Evolutionary conservation across 2,329 filamentous ascomycete genomes (phyloP).

Genomic region (Penicillium crustosum): DNA sequence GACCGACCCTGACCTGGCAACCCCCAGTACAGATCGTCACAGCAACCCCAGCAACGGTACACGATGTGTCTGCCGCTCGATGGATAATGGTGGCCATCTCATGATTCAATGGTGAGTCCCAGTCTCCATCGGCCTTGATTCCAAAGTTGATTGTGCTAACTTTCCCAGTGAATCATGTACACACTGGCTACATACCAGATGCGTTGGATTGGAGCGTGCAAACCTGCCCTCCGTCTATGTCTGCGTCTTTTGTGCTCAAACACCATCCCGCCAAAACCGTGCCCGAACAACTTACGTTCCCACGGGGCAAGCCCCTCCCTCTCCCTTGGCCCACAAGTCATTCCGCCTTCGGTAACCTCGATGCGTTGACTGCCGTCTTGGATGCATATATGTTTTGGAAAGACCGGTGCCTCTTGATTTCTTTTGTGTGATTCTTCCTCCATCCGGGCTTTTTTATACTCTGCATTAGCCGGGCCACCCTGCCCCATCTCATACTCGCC

Average conservation of each 20-base stretch:
- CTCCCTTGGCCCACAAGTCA: conserved; percentile 45
- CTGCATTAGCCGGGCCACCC: conserved; percentile 21
- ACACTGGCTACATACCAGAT: conserved; percentile 62
- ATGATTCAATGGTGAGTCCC: conserved; percentile 59
- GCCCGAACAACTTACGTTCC: conserved; percentile 34
- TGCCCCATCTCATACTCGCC: conserved; percentile 17
- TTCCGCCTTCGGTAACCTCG: conserved; percentile 36
- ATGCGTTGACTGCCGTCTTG: neutral
- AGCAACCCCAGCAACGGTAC: conserved; percentile 54
- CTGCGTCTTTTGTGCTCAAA: conserved; percentile 53
- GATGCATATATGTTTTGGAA: conserved; percentile 12
- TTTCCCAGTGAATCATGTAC: conserved; percentile 56
- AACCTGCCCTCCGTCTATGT: conserved; percentile 51
- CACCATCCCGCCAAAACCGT: conserved; percentile 42
- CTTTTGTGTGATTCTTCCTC: conserved; percentile 17
- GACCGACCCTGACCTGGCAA: conserved; percentile 51
- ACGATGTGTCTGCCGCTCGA: conserved; percentile 58
- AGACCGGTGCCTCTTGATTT: conserved; percentile 12
- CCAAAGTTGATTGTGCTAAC: conserved; percentile 11
- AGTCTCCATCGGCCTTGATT: neutral
- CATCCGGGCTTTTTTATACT: conserved; percentile 5
- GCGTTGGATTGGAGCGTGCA: conserved; percentile 54
- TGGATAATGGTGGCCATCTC: conserved; percentile 53
- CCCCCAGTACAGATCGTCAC: conserved; percentile 55
- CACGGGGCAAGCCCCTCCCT: conserved; percentile 36